A percentile compares a stretch with the other conserved stretches of the same genome.
These are phyloP conservation scores for Populus hybrid DNA, from an alignment of 441 rosid genomes.

Conservation along the genomic window DNA sequence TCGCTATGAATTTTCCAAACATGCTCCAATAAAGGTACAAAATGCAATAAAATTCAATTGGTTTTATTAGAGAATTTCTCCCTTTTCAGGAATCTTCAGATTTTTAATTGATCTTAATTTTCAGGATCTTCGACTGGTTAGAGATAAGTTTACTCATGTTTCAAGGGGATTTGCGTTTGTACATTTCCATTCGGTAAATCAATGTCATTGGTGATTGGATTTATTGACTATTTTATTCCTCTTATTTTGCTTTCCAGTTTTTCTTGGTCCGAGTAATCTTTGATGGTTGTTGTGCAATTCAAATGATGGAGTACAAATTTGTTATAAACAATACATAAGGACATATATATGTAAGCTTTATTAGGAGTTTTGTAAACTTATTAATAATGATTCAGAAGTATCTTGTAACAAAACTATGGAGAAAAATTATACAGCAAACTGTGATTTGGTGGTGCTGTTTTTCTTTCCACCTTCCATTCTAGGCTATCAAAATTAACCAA, in stretches of 20 bases:
- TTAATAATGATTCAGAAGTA: background rate
- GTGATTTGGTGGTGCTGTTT: background rate
- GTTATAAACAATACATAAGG: background rate
- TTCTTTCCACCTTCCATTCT: background rate
- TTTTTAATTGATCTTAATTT: slow-evolving; percentile 20
- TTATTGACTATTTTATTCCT: background rate
- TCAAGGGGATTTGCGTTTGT: slow-evolving; percentile 97
- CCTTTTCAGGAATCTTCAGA: slow-evolving; percentile 3
- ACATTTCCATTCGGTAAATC: slow-evolving; percentile 86
- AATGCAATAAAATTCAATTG: background rate
- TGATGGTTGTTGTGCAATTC: slow-evolving; percentile 4
- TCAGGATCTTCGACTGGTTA: slow-evolving; percentile 98
- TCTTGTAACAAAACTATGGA: background rate
- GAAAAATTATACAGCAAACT: background rate
- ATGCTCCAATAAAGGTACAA: slow-evolving; percentile 90
- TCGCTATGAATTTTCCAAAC: slow-evolving; percentile 96
- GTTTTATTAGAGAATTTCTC: background rate
- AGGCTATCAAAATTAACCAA: background rate
- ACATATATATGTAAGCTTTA: background rate
- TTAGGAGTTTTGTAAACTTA: background rate
- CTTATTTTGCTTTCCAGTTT: background rate
- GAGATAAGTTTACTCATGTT: slow-evolving; percentile 97
- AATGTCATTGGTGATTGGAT: slow-evolving; percentile 7
- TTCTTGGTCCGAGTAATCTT: background rate
- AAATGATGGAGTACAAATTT: background rate